Evolutionary conservation across 2,329 filamentous ascomycete genomes (phyloP), one percentile per base, ranked within the genome.

Genomic region (Arthroderma sp.): DNA sequence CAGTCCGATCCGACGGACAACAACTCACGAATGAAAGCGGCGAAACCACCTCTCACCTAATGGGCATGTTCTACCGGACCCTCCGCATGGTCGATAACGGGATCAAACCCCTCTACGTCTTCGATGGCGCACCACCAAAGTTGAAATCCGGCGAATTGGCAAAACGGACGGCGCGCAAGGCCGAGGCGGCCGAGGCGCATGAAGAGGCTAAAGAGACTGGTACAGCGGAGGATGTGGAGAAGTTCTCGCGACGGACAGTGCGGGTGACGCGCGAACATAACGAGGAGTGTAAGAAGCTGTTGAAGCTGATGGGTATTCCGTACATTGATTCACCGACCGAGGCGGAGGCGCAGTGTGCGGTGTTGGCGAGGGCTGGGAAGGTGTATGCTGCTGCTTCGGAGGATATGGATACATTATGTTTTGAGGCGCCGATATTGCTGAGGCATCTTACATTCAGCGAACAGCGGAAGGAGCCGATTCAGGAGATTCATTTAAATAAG

Each of bases 1-100:
- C 91, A 41, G 91, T 98, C 45, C 87, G 91, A 55, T 95, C 88
- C 57, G 87, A 94, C 56, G 91, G 91, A 55, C 86, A 98, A 64
- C 87, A 95, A 66, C 81, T 98, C 56, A 96, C 81, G 75, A 93
- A 82, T 65, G 91, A 98, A 58, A 82, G 81, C 43, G 91, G 91
- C 58, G 87, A 96, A 65, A 98, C 91, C 1, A 98, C 91, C 1
- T 98, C 91, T 11, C 91, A 98, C 63, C 71, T 98, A 10, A 96
- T 98, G 88, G 91, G 91, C 59, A 89, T 98, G 80, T 98, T 98
- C 72, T 98, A 98, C 72, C 88, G 91, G 56, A 98, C 91, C 2
- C 75, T 98, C 5, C 87, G 91, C 56, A 96, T 98, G 70, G 85
- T 96, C 58, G 91, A 98, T 67, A 96, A 95, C 57, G 91, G 91